A percentile compares a stretch with the other conserved stretches of the same genome.
phyloP scores from a whole-genome alignment of 2,329 filamentous ascomycete species.

The Colletotrichum falcatum region DNA sequence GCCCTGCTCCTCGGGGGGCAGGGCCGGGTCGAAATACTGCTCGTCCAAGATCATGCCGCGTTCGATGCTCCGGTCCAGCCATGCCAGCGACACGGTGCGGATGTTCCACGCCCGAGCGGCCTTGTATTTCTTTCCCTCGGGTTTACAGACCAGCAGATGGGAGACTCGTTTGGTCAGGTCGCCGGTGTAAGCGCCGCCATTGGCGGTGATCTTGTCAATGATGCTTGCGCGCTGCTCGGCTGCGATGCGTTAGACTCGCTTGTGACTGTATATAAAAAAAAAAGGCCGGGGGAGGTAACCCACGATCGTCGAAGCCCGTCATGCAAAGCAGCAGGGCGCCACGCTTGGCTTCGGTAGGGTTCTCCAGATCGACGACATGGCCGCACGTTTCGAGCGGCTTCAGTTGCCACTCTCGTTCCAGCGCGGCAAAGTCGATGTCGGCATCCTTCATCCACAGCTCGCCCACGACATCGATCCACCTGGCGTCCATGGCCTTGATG shows the following conservation, averaged over 20 bases:
- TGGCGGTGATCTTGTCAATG: constrained; percentile 71
- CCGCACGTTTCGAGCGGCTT: constrained; percentile 71
- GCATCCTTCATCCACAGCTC: constrained; percentile 84
- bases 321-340: constrained; percentile 64
- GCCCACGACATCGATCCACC: constrained; percentile 86
- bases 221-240: constrained; percentile 77
- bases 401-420: constrained; percentile 76
- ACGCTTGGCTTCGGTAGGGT: constrained; percentile 51
- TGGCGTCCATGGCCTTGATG: constrained; percentile 82
- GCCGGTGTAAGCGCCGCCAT: constrained; percentile 87
- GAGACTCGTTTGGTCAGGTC: constrained; percentile 89
- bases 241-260: constrained; percentile 47
- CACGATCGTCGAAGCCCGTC: constrained; percentile 68
- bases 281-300: constrained; percentile 37
- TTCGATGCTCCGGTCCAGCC: constrained; percentile 85
- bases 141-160: constrained; percentile 83
- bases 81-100: constrained; percentile 82
- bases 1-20: constrained; percentile 79
- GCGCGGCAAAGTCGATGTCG: constrained; percentile 75
- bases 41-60: constrained; percentile 94
- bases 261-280: too few relatives aligned
- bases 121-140: constrained; percentile 89
- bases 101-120: constrained; percentile 88
- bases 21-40: constrained; percentile 80
- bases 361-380: constrained; percentile 43